A percentile compares a stretch with the other conserved stretches of the same genome.
Evolutionary conservation across 2,329 filamentous ascomycete species (phyloP).

Genomic region (Fusarium sp.): DNA sequence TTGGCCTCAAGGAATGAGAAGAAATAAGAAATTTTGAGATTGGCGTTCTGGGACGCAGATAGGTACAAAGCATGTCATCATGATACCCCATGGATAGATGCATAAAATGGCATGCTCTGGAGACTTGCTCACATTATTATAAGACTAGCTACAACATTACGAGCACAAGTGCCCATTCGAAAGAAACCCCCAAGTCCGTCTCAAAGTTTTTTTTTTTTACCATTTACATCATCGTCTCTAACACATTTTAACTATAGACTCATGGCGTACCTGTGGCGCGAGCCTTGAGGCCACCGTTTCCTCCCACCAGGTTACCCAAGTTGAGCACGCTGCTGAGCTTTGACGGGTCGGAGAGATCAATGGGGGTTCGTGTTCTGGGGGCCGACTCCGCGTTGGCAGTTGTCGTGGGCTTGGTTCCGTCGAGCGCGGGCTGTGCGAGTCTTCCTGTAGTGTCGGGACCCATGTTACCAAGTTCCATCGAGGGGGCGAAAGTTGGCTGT

Average conservation of each 20-base stretch:
- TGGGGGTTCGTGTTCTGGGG: conserved; percentile 32
- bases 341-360: conserved; percentile 56
- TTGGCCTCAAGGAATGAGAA: conserved; percentile 57
- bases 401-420: conserved; percentile 25
- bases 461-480: conserved; percentile 43
- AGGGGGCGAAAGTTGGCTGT: conserved; percentile 22
- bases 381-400: conserved; percentile 39
- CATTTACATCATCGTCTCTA: background rate
- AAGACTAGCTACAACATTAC: conserved; percentile 38
- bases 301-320: conserved; percentile 56
- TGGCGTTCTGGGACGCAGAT: conserved; percentile 21
- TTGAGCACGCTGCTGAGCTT: conserved; percentile 58
- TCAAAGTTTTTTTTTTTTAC: conserved; percentile 6
- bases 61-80: conserved; percentile 36
- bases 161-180: conserved; percentile 24
- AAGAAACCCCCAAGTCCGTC: conserved; percentile 17
- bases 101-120: conserved; percentile 24
- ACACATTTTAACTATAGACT: background rate
- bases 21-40: conserved; percentile 24
- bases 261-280: conserved; percentile 33
- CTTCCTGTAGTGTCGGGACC: conserved; percentile 28
- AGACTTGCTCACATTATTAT: conserved; percentile 44
- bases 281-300: conserved; percentile 26
- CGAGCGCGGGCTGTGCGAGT: conserved; percentile 21
- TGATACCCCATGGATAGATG: conserved; percentile 47